Evolutionary conservation across 495 filamentous ascomycete species (phyloP).

Genomic region (Hypoxylon fragiforme): DNA sequence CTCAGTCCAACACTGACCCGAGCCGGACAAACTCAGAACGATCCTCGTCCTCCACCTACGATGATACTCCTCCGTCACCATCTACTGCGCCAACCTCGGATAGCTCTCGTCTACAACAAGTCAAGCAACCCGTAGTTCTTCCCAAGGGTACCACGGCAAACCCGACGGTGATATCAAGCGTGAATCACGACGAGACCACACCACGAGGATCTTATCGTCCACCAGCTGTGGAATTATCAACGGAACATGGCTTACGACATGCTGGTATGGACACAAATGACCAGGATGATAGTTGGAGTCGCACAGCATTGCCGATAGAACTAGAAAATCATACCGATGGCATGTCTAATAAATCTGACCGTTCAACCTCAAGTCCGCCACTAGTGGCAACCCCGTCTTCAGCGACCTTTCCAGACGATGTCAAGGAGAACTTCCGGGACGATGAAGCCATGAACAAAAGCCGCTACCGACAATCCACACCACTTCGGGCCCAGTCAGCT

Average conservation of each 20-base stretch:
- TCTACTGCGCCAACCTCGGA: conserved; percentile 49
- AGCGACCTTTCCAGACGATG: conserved; percentile 23
- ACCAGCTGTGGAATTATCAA: conserved; percentile 9
- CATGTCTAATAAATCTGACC: background rate
- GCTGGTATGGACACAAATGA: conserved; percentile 4
- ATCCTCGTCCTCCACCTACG: conserved; percentile 50
- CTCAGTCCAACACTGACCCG: conserved; percentile 35
- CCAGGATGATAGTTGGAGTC: conserved; percentile 44
- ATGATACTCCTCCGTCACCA: conserved; percentile 47
- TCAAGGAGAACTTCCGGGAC: conserved; percentile 14
- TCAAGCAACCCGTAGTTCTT: conserved; percentile 33
- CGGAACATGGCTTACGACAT: conserved; percentile 10
- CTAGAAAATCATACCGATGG: conserved; percentile 31
- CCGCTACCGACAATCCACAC: conserved; percentile 12
- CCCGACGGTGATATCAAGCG: background rate
- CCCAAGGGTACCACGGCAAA: conserved; percentile 1
- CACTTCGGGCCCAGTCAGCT: conserved; percentile 33
- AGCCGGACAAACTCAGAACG: conserved; percentile 44
- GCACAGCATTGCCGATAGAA: conserved; percentile 40
- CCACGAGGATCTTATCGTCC: conserved; percentile 6
- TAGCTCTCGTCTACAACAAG: conserved; percentile 50
- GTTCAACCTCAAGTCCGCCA: conserved; percentile 4
- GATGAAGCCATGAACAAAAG: conserved; percentile 12
- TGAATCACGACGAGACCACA: conserved; percentile 3
- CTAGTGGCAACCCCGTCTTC: conserved; percentile 22